Percentiles rank a stretch among this genome's conserved stretches.
Conservation (phyloP, 2,329 filamentous ascomycete species). For the Fusarium nurragi region DNA sequence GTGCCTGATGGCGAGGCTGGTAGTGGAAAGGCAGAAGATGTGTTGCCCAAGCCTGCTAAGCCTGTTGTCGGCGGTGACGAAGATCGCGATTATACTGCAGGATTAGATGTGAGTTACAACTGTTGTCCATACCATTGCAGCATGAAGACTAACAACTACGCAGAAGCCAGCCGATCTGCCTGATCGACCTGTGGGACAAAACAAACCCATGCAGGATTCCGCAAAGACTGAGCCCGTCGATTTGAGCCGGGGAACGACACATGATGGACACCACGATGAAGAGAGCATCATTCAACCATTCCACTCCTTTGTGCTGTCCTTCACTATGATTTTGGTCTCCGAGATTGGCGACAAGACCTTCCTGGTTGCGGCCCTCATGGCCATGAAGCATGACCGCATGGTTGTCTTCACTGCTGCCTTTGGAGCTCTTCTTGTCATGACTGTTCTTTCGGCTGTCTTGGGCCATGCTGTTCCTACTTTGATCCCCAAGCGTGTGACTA, state of each 20-base stretch:
- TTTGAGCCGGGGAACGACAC: constrained; percentile 48
- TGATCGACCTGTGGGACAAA: constrained; percentile 77
- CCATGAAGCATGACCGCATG: constrained; percentile 95
- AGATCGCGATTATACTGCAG: constrained; percentile 49
- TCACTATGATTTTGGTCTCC: constrained; percentile 97
- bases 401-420: constrained; percentile 97
- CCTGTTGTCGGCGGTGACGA: constrained; percentile 54
- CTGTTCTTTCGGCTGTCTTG: constrained; percentile 88
- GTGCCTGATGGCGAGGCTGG: constrained; percentile 4
- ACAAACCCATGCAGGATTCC: constrained; percentile 73
- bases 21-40: constrained; percentile 15
- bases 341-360: constrained; percentile 99
- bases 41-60: constrained; percentile 26
- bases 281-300: constrained; percentile 78
- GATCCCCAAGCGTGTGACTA: constrained; percentile 90
- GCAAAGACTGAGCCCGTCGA: constrained; percentile 72
- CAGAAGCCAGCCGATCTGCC: constrained; percentile 87
- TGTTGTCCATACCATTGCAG: background rate
- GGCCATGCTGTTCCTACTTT: constrained; percentile 92
- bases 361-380: constrained; percentile 96
- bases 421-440: constrained; percentile 91
- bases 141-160: constrained; percentile 30
- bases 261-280: constrained; percentile 59
- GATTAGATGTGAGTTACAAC: constrained; percentile 48
- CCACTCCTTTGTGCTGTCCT: constrained; percentile 90